A percentile compares a stretch with the other conserved stretches of the same genome.
phyloP scores from a whole-genome alignment of 2,329 filamentous ascomycete species.

The Exophiala bonariae region DNA sequence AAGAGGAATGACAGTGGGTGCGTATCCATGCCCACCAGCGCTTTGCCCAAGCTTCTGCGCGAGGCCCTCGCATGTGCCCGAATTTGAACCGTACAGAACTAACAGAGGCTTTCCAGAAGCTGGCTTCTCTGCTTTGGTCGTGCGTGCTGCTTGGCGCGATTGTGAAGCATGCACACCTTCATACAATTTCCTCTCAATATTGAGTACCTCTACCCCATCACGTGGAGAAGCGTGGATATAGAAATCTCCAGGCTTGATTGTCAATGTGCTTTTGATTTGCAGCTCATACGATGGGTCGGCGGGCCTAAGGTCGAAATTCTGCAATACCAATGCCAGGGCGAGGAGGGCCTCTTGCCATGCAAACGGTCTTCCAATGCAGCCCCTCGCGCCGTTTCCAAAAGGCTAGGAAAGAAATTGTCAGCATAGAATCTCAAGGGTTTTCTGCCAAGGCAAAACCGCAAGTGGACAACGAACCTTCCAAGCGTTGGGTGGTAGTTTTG shows the following conservation, averaged over 20 bases:
- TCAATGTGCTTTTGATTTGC: slow-evolving; percentile 40
- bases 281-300: slow-evolving; percentile 55
- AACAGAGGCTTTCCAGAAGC: slow-evolving; percentile 50
- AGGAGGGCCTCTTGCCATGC: slow-evolving; percentile 72
- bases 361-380: slow-evolving; percentile 71
- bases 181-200: slow-evolving; percentile 40
- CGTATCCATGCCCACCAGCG: slow-evolving; percentile 61
- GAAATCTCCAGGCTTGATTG: slow-evolving; percentile 55
- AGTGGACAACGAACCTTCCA: slow-evolving; percentile 58
- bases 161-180: slow-evolving; percentile 11
- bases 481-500: slow-evolving; percentile 60
- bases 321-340: slow-evolving; percentile 63
- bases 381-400: slow-evolving; percentile 70
- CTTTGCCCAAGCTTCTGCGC: slow-evolving; percentile 63
- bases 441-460: too few species aligned
- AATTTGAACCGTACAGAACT: slow-evolving; percentile 74
- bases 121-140: slow-evolving; percentile 7
- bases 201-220: slow-evolving; percentile 46
- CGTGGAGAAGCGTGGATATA: slow-evolving; percentile 60
- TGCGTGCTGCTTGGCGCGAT: slow-evolving; percentile 2
- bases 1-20: slow-evolving; percentile 56
- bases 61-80: slow-evolving; percentile 71
- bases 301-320: slow-evolving; percentile 68
- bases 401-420: too few species aligned
- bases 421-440: too few species aligned